A percentile compares a stretch with the other conserved stretches of the same genome.
Conservation (phyloP, 2,329 filamentous ascomycete species). For the Verticillium isaacii region DNA sequence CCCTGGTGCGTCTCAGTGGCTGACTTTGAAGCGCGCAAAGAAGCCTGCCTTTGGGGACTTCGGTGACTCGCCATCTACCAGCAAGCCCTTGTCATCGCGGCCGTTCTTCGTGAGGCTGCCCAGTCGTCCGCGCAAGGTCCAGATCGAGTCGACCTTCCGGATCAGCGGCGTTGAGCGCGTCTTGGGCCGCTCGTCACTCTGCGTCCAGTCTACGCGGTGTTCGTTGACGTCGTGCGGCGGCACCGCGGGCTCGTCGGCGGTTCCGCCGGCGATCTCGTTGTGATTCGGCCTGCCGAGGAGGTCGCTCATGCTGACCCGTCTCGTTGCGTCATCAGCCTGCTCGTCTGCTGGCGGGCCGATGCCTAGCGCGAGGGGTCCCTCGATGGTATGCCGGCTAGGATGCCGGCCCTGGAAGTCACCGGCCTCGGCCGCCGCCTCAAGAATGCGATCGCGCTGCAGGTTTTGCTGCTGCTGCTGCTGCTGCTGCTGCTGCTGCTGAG, state of each 20-base stretch:
- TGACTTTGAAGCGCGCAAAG: constrained; percentile 36
- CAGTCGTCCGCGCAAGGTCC: constrained; percentile 40
- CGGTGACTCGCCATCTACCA: constrained; percentile 10
- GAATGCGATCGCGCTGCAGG: constrained; percentile 32
- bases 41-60: constrained; percentile 33
- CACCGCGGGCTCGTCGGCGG: constrained; percentile 17
- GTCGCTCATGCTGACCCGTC: constrained; percentile 34
- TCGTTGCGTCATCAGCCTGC: constrained; percentile 12
- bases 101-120: constrained; percentile 25
- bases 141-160: constrained; percentile 42
- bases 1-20: neutral
- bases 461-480: neutral
- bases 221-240: constrained; percentile 20
- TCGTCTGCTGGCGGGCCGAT: constrained; percentile 1
- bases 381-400: constrained; percentile 25
- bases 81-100: constrained; percentile 18
- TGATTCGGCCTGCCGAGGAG: constrained; percentile 16
- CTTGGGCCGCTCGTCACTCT: constrained; percentile 42
- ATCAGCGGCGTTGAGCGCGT: constrained; percentile 23
- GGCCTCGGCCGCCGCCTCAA: constrained; percentile 29
- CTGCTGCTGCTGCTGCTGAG: constrained; percentile 24
- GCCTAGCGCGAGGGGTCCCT: constrained; percentile 13
- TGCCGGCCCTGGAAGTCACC: constrained; percentile 18
- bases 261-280: constrained; percentile 3
- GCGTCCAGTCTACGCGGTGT: constrained; percentile 53